Percentiles rank a stretch among this genome's conserved stretches.
Conservation (phyloP, 306 rosid genomes). For the Heteromeles arbutifolia region DNA sequence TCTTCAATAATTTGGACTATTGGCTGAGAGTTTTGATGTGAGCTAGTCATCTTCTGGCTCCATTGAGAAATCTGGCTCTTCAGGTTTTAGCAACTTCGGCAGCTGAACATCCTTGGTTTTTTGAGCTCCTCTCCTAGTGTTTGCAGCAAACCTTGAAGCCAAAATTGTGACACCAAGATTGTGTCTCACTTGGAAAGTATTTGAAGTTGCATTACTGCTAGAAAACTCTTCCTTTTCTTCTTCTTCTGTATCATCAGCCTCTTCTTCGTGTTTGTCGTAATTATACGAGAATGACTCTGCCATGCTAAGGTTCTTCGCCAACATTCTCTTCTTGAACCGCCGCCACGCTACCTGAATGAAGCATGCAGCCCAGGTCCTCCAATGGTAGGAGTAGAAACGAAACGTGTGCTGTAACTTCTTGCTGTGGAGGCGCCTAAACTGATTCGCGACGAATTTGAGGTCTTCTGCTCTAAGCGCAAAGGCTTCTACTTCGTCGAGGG, state of each 20-base stretch:
- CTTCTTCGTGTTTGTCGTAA: slow-evolving; percentile 18
- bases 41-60: slow-evolving; percentile 59
- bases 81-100: slow-evolving; percentile 78
- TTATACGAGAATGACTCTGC: slow-evolving; percentile 36
- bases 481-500: slow-evolving; percentile 83
- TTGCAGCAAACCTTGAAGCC: slow-evolving; percentile 81
- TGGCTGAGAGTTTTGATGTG: neutral
- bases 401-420: slow-evolving; percentile 87
- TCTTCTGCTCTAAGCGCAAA: slow-evolving; percentile 86
- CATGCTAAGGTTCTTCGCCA: slow-evolving; percentile 54
- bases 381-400: slow-evolving; percentile 85
- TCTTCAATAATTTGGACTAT: neutral
- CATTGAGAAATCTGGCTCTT: slow-evolving; percentile 79
- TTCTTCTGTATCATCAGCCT: slow-evolving; percentile 20
- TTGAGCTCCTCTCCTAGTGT: slow-evolving; percentile 69
- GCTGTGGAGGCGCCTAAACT: slow-evolving; percentile 81
- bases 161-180: slow-evolving; percentile 57
- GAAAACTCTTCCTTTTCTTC: slow-evolving; percentile 14
- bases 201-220: slow-evolving; percentile 11
- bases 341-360: slow-evolving; percentile 89
- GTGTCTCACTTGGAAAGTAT: slow-evolving; percentile 50
- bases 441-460: slow-evolving; percentile 91
- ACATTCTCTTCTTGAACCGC: slow-evolving; percentile 48
- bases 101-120: slow-evolving; percentile 49
- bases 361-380: slow-evolving; percentile 98